phyloP scores from a whole-genome alignment of 371 early-diverging fungal genomes.

The Coemansia sp. region DNA sequence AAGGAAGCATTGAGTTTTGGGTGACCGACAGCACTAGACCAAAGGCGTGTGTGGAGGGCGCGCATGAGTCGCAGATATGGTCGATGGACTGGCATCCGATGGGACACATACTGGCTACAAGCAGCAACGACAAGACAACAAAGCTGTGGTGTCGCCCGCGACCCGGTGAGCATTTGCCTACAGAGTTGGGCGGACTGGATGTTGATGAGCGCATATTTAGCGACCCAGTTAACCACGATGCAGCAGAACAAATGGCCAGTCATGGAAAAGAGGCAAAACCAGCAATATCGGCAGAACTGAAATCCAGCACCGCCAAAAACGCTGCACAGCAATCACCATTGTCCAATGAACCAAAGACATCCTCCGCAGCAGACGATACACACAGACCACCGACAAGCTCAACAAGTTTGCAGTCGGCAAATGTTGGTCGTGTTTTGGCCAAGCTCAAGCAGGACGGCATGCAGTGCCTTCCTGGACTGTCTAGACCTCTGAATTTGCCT shows the following conservation, averaged over 20 bases:
- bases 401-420: constrained; percentile 31
- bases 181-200: constrained; percentile 31
- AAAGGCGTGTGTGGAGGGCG: constrained; percentile 78
- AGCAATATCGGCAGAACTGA: background rate
- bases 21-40: constrained; percentile 67
- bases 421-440: constrained; percentile 36
- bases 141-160: constrained; percentile 98
- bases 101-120: constrained; percentile 96
- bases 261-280: background rate
- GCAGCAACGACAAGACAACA: constrained; percentile 96
- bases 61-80: constrained; percentile 97
- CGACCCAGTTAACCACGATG: constrained; percentile 15
- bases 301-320: background rate
- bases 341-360: background rate
- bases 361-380: background rate
- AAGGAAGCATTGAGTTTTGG: constrained; percentile 95
- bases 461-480: constrained; percentile 27
- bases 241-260: constrained; percentile 23
- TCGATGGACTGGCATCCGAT: constrained; percentile 98
- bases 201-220: constrained; percentile 36
- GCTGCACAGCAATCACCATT: background rate
- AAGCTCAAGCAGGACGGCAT: constrained; percentile 25
- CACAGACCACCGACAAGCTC: constrained; percentile 9
- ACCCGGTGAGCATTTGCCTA: constrained; percentile 74
- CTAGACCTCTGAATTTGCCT: constrained; percentile 8